Evolutionary conservation across 2,329 filamentous ascomycete genomes (phyloP).

Genomic region (Diaporthe nobilis): DNA sequence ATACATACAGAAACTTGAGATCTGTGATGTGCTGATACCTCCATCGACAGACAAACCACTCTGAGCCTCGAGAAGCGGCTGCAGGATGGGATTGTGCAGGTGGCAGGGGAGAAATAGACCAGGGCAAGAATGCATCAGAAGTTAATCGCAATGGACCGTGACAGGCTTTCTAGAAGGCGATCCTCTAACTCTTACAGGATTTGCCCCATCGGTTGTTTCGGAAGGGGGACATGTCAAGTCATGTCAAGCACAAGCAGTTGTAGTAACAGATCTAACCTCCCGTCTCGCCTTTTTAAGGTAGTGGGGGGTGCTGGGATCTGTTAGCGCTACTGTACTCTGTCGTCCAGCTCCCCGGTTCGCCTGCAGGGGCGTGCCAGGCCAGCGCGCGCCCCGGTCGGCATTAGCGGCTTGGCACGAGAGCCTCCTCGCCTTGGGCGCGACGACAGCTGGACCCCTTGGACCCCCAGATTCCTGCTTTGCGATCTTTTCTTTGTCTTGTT

Average conservation of each 20-base stretch:
- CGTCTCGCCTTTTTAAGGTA: conserved; percentile 29
- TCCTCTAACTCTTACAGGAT: not conserved
- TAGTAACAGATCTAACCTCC: conserved; percentile 15
- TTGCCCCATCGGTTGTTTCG: conserved; percentile 17
- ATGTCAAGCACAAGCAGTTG: not conserved
- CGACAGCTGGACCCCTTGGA: conserved; percentile 21
- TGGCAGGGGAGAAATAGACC: not conserved
- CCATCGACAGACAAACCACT: not conserved
- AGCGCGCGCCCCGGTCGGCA: conserved; percentile 27
- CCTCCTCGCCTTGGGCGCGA: conserved; percentile 21
- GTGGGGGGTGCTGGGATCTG: not conserved
- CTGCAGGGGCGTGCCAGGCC: conserved; percentile 9
- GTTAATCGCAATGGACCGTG: not conserved
- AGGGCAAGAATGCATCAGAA: not conserved
- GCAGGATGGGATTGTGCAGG: not conserved
- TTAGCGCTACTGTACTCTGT: conserved; percentile 15
- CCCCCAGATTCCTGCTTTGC: not conserved
- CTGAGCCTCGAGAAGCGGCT: not conserved
- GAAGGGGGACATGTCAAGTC: conserved; percentile 6
- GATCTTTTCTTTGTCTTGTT: not conserved
- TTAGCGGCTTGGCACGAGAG: conserved; percentile 22
- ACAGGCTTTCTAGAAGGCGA: conserved; percentile 16
- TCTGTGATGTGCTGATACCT: too few species aligned
- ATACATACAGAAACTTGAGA: too few species aligned
- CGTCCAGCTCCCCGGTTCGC: not conserved